phyloP scores from a whole-genome alignment of 2,329 filamentous ascomycete genomes.

The Erysiphe pulchra region DNA sequence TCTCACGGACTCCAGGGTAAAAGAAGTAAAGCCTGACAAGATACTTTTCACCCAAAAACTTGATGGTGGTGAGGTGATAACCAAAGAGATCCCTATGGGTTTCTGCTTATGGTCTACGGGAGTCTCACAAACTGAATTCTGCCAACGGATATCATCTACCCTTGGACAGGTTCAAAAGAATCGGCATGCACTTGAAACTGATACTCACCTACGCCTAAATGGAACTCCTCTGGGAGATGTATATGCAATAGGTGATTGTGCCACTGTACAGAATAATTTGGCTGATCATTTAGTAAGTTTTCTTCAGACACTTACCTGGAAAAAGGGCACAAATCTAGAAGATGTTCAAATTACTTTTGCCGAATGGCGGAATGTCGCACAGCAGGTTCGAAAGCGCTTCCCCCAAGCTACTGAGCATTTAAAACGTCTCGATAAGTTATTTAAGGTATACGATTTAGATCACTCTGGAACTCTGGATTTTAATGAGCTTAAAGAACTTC shows the following conservation, averaged over 20 bases:
- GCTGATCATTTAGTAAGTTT: slow-evolving; percentile 79
- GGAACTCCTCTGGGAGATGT: slow-evolving; percentile 82
- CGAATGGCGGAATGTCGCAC: slow-evolving; percentile 71
- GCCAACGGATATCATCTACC: slow-evolving; percentile 49
- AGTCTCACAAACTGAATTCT: slow-evolving; percentile 64
- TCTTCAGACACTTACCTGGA: slow-evolving; percentile 70
- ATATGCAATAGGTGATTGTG: slow-evolving; percentile 87
- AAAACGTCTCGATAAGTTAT: slow-evolving; percentile 71
- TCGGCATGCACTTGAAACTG: slow-evolving; percentile 75
- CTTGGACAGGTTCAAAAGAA: slow-evolving; percentile 61
- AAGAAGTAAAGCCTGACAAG: slow-evolving; percentile 59
- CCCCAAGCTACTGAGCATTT: slow-evolving; percentile 76
- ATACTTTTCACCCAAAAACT: slow-evolving; percentile 74
- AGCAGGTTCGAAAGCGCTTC: slow-evolving; percentile 65
- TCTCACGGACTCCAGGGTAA: slow-evolving; percentile 76
- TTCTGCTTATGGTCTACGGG: slow-evolving; percentile 98
- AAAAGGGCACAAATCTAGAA: slow-evolving; percentile 72
- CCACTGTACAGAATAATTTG: slow-evolving; percentile 92
- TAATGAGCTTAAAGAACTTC: slow-evolving; percentile 64
- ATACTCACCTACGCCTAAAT: slow-evolving; percentile 70
- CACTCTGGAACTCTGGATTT: slow-evolving; percentile 85
- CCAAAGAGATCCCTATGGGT: slow-evolving; percentile 82
- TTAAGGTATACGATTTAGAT: slow-evolving; percentile 79
- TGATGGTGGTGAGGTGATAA: slow-evolving; percentile 45
- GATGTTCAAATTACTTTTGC: slow-evolving; percentile 64